Base-by-base conservation (phyloP, 108 stramenopile species). In the Ochromonas danica region DNA sequence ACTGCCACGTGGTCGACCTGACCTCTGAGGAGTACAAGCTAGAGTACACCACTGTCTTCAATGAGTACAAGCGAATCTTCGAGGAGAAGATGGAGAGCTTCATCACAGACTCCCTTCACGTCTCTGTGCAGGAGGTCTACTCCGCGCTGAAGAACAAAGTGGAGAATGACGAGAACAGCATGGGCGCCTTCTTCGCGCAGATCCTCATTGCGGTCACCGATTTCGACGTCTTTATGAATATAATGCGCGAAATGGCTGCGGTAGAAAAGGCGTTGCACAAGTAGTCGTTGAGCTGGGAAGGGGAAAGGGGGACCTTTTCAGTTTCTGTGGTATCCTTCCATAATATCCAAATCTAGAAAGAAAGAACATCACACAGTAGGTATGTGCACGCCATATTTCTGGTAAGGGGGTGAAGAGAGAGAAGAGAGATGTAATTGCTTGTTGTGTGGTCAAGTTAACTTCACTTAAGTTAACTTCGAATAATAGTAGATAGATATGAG, bases 161-260 rank as follows among this genome's bases (percentile, higher is more conserved):
- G 35, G 35, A 28, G 3, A 25, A 28, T 36, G 35, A 67, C 25
- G 3, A 28, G 6, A 33, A 67, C 25, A 67, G 63, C 25, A 28
- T 22, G 3, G 63, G 25, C 6, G 17, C 63, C 25, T 67, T 67
- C 63, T 67, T 67, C 35, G 63, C 30, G 17, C 63, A 67, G 25
- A 36, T 67, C 6, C 31, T 67, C 30, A 67, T 67, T 22, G 63
- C 30, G 6, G 27, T 36, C 10, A 67, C 63, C 31, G 63, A 67
- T 31, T 67, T 67, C 25, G 63, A 67, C 6, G 63, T 67, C 10
- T 67, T 67, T 33, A 67, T 67, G 63, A 35, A 3, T 28, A 67
- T 67, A 25, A 28, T 67, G 63, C 63, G 63, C 17, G 63, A 67
- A 28, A 25, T 25, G 14, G 63, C 63, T n/a, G n/a, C n/a, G n/a